These are phyloP conservation scores for Irpex sp. DNA, from an alignment of 1,284 basidiomycete genomes.

Conservation along the genomic window DNA sequence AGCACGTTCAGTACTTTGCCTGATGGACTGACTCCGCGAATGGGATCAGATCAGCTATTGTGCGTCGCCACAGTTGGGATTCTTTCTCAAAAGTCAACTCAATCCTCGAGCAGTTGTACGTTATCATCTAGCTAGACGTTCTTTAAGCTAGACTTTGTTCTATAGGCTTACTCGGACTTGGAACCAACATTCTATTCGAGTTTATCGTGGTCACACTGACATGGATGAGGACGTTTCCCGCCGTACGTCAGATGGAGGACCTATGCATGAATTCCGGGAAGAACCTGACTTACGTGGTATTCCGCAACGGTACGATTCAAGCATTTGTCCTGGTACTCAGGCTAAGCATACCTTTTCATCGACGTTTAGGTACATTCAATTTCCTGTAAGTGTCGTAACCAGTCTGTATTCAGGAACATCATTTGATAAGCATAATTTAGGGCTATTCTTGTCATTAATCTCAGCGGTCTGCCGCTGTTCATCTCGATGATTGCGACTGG, in stretches of 20 bases:
- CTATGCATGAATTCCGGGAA: background rate
- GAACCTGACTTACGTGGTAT: background rate
- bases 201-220: background rate
- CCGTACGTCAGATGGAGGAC: background rate
- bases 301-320: background rate
- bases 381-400: too few species aligned
- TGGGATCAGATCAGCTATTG: background rate
- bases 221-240: background rate
- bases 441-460: too few species aligned
- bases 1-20: background rate
- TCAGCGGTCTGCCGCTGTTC: too few species aligned
- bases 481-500: too few species aligned
- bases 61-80: background rate
- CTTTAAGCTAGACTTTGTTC: background rate
- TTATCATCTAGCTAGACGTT: background rate
- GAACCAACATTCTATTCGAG: background rate
- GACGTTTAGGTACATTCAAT: too few species aligned
- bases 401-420: too few species aligned
- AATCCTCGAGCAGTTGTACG: background rate
- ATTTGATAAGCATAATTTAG: too few species aligned
- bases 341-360: too few species aligned
- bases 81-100: too few species aligned
- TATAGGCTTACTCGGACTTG: background rate
- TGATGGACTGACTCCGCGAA: background rate
- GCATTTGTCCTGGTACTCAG: too few species aligned